phyloP scores from a whole-genome alignment of 176 grass and related monocot genomes.

The Typha latifolia region DNA sequence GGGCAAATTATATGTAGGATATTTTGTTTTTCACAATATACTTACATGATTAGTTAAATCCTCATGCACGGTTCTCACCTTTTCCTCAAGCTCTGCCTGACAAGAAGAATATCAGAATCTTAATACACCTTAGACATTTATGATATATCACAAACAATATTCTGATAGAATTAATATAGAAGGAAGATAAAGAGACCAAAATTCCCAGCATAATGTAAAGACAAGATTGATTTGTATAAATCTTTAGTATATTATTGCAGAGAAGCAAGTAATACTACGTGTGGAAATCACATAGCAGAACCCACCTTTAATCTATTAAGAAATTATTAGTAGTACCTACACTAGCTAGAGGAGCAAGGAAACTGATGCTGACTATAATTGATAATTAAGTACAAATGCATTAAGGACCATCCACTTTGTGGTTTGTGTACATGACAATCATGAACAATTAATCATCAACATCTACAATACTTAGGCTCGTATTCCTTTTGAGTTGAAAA shows the following conservation, averaged over 20 bases:
- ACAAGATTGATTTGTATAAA: no score
- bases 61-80: constrained; percentile 40
- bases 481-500: no score
- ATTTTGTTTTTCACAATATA: neutral
- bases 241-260: no score
- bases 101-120: constrained; percentile 24
- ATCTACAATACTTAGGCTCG: no score
- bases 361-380: neutral
- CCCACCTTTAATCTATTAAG: no score
- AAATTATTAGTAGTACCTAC: neutral
- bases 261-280: no score
- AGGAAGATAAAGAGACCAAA: no score
- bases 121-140: neutral
- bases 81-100: constrained; percentile 67
- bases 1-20: no score
- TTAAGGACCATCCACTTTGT: neutral
- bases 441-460: no score
- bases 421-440: neutral
- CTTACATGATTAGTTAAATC: constrained; percentile 86
- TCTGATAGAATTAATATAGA: no score
- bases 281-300: no score
- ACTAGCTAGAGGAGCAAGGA: neutral
- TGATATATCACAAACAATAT: neutral
- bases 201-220: no score
- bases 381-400: neutral